phyloP scores from a whole-genome alignment of 176 grass and related monocot species.

The Oryza meyeriana region DNA sequence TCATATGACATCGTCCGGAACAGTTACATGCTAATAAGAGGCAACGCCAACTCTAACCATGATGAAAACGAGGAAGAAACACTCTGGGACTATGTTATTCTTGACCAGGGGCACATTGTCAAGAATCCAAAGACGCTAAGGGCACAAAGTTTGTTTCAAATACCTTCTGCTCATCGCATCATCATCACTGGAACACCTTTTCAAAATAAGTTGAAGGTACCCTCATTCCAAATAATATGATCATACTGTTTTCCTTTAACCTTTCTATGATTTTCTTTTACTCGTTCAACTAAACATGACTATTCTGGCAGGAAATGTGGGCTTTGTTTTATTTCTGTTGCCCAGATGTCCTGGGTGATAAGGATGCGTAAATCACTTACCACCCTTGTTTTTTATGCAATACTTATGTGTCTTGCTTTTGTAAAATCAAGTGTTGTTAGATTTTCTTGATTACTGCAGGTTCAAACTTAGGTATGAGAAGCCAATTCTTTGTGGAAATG shows the following conservation, averaged over 20 bases:
- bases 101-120: constrained; percentile 68
- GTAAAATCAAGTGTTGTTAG: constrained; percentile 9
- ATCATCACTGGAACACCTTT: constrained; percentile 62
- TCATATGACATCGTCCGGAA: constrained; percentile 68
- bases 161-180: constrained; percentile 55
- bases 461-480: constrained; percentile 60
- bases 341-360: constrained; percentile 55
- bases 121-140: constrained; percentile 64
- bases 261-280: neutral
- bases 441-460: constrained; percentile 32
- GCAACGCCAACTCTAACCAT: constrained; percentile 17
- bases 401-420: neutral
- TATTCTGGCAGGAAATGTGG: constrained; percentile 57
- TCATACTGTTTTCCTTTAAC: neutral
- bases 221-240: neutral
- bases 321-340: constrained; percentile 68
- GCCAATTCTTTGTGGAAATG: constrained; percentile 53
- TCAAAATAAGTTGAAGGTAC: constrained; percentile 67
- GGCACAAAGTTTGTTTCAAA: constrained; percentile 57
- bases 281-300: neutral
- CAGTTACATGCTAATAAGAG: constrained; percentile 57
- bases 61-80: constrained; percentile 37
- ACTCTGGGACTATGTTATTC: constrained; percentile 59
- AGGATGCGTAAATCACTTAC: constrained; percentile 41
- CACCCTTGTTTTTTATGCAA: constrained; percentile 12